Percentiles rank a stretch among this genome's conserved stretches.
Conservation (phyloP, 2,329 filamentous ascomycete species). For the Verticillium nubilum region DNA sequence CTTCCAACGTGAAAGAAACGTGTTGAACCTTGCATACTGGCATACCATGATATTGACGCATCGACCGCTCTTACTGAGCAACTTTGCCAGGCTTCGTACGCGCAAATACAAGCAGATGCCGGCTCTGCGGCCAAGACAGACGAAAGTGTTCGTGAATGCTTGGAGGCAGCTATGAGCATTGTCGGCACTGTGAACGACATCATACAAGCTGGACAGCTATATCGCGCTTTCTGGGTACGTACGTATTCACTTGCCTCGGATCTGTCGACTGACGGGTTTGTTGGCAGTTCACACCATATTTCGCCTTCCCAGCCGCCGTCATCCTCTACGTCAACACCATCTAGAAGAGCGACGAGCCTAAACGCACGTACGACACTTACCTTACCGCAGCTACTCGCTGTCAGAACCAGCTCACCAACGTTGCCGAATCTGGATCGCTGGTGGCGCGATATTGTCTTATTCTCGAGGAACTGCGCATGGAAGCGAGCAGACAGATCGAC, state of each 20-base stretch:
- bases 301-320: constrained; percentile 35
- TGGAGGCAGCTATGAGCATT: constrained; percentile 31
- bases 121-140: constrained; percentile 1
- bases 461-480: constrained; percentile 25
- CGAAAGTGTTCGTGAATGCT: constrained; percentile 19
- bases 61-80: constrained; percentile 28
- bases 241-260: constrained; percentile 1
- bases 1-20: constrained; percentile 32
- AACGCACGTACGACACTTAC: constrained; percentile 19
- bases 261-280: not conserved
- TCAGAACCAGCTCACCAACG: constrained; percentile 28
- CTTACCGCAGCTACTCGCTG: constrained; percentile 31
- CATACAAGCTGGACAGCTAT: constrained; percentile 25
- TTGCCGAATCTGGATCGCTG: constrained; percentile 29
- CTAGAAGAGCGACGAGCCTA: constrained; percentile 21
- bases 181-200: constrained; percentile 30
- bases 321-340: constrained; percentile 38
- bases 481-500: constrained; percentile 9
- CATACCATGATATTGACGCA: constrained; percentile 33
- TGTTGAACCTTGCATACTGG: constrained; percentile 34
- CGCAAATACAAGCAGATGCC: constrained; percentile 4
- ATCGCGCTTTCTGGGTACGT: constrained; percentile 31
- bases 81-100: constrained; percentile 26
- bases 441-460: constrained; percentile 33
- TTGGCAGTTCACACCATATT: constrained; percentile 30